A percentile compares a stretch with the other conserved stretches of the same genome.
These are phyloP conservation scores for Ogataea pilisensis DNA, from an alignment of 805 yeast species.

Conservation along the genomic window DNA sequence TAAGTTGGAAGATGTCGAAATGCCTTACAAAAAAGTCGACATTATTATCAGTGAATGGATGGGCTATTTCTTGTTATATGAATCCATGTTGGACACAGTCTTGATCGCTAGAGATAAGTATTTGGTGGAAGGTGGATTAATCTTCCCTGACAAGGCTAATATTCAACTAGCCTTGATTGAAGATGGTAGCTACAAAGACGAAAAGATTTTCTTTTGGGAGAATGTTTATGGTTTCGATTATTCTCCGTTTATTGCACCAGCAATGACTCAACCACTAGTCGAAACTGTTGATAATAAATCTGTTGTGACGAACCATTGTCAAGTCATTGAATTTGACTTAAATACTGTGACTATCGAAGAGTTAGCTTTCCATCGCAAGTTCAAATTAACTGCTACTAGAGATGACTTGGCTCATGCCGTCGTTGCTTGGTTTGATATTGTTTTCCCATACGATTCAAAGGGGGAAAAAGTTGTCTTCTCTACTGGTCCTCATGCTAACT, in stretches of 20 bases:
- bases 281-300: slow-evolving; percentile 81
- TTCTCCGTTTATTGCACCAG: slow-evolving; percentile 80
- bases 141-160: slow-evolving; percentile 90
- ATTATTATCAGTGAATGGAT: slow-evolving; percentile 98
- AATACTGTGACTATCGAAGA: slow-evolving; percentile 84
- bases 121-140: slow-evolving; percentile 76
- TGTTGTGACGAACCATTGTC: slow-evolving; percentile 67
- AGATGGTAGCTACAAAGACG: slow-evolving; percentile 87
- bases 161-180: slow-evolving; percentile 90
- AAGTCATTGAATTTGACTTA: slow-evolving; percentile 78
- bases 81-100: slow-evolving; percentile 97
- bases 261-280: slow-evolving; percentile 91
- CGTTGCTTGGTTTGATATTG: slow-evolving; percentile 93
- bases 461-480: slow-evolving; percentile 68
- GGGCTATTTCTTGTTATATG: slow-evolving; percentile 96
- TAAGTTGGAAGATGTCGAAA: slow-evolving; percentile 84
- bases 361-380: slow-evolving; percentile 68
- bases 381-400: slow-evolving; percentile 68
- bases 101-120: slow-evolving; percentile 90
- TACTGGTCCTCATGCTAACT: slow-evolving; percentile 90
- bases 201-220: slow-evolving; percentile 91
- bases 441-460: slow-evolving; percentile 60
- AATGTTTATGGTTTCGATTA: slow-evolving; percentile 97
- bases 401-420: slow-evolving; percentile 84
- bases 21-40: slow-evolving; percentile 88